Percentiles rank a stretch among this genome's conserved stretches.
phyloP scores from a whole-genome alignment of 2,329 filamentous ascomycete species.

The Exophiala calicioides region DNA sequence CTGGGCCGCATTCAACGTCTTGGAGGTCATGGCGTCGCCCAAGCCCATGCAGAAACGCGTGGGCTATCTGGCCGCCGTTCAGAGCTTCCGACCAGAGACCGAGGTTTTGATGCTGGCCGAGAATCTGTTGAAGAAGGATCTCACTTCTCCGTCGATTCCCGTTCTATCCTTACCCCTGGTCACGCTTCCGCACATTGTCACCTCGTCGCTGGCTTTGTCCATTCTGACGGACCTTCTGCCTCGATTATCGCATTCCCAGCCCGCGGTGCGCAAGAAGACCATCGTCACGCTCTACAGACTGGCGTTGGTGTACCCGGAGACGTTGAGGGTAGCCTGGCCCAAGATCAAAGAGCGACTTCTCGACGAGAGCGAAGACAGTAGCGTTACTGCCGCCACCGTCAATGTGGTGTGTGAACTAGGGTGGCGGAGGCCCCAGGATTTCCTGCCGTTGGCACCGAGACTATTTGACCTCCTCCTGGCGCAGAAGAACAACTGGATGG shows the following conservation, averaged over 20 bases:
- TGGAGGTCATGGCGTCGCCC: slow-evolving; percentile 96
- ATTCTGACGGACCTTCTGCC: slow-evolving; percentile 84
- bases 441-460: slow-evolving; percentile 84
- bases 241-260: slow-evolving; percentile 79
- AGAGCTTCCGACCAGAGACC: slow-evolving; percentile 93
- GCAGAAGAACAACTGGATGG: slow-evolving; percentile 98
- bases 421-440: slow-evolving; percentile 91
- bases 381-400: slow-evolving; percentile 91
- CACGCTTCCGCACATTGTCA: slow-evolving; percentile 93
- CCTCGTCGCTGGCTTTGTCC: slow-evolving; percentile 85
- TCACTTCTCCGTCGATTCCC: slow-evolving; percentile 69
- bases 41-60: slow-evolving; percentile 96
- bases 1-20: slow-evolving; percentile 96
- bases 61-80: slow-evolving; percentile 90
- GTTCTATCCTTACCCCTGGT: slow-evolving; percentile 83
- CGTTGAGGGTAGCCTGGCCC: slow-evolving; percentile 87
- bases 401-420: slow-evolving; percentile 97
- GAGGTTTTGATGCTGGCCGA: slow-evolving; percentile 97
- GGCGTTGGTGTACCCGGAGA: slow-evolving; percentile 94
- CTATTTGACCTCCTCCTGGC: slow-evolving; percentile 91
- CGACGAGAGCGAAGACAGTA: slow-evolving; percentile 85
- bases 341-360: slow-evolving; percentile 94
- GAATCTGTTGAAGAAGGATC: slow-evolving; percentile 85
- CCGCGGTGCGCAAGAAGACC: slow-evolving; percentile 89
- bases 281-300: slow-evolving; percentile 91